These are phyloP conservation scores for Aspergillus amoenus DNA, from an alignment of 2,329 filamentous ascomycete species.

Conservation along the genomic window DNA sequence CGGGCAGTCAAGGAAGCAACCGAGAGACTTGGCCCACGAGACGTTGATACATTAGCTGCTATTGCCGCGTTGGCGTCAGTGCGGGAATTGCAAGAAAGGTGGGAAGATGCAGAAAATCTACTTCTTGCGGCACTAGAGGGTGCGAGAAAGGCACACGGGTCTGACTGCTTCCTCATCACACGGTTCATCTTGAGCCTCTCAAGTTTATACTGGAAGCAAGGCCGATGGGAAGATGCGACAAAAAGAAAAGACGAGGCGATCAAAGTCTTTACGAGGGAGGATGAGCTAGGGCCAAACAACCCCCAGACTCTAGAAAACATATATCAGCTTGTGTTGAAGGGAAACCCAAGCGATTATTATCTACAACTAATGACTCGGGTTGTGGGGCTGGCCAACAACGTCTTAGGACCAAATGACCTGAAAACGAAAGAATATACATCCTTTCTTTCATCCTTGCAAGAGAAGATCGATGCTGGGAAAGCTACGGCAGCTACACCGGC, in stretches of 20 bases:
- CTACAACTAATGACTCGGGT: conserved; percentile 1
- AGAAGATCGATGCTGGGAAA: neutral
- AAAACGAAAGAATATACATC: neutral
- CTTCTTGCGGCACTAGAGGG: neutral
- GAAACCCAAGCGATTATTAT: neutral
- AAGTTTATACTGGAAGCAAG: neutral
- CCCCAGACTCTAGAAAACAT: neutral
- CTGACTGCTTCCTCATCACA: conserved; percentile 3
- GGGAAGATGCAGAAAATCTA: conserved; percentile 1
- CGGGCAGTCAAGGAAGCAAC: neutral
- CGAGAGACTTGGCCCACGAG: neutral
- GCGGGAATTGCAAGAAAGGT: neutral
- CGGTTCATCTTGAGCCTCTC: neutral
- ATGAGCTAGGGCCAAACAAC: neutral
- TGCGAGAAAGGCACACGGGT: neutral
- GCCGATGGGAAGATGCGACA: neutral
- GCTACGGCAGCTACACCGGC: neutral
- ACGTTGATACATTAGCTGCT: neutral
- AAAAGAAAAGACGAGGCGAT: neutral
- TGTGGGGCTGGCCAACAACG: neutral
- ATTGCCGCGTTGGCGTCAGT: neutral
- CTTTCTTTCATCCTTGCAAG: neutral
- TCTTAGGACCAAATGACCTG: neutral
- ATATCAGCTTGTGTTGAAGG: neutral
- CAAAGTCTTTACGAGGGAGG: neutral